Base-by-base conservation (phyloP, 495 filamentous ascomycete species). In the Lineolata rhizophorae region DNA sequence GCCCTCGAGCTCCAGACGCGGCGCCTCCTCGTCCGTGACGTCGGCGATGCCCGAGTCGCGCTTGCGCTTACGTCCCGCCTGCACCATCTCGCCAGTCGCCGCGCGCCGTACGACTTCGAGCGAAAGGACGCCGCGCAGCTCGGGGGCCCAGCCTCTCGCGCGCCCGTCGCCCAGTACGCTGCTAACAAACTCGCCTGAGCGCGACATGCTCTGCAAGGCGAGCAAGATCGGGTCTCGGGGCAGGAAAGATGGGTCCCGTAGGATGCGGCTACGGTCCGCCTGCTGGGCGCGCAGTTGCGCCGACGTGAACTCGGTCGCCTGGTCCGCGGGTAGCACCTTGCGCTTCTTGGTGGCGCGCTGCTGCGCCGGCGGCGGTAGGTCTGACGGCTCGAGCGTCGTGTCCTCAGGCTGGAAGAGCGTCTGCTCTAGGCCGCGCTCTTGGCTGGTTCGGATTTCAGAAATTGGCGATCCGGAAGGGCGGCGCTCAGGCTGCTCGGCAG, bases 171-270 rank as follows among this genome's bases (percentile, higher is more conserved):
- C 70, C 46, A 93, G 66, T 34, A 80, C 66, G 42, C 62, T 70
- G 24, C 72, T 76, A 6, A 92, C 78, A 45, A 97, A 94, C 16
- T 70, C 75, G 25, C 85, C 85, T 27, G 67, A 81, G 46, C 74
- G 78, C 48, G 90, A 84, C 54, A 92, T 67, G 43, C 75, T 78
- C 61, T 91, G 74, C n/a, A 97, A 59, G 20, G 79, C 76, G 9
- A 93, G 56, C 12, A 94, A 54, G 24, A 80, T 66, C 1, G 84
- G 80, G 40, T 97, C 81, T 24, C 83, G 68, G 10, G 85, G 74
- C 17, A 94, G 54, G 48, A 85, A 91, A 10, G 67, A 65, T 16
- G 76, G 63, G 5, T 70, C 67, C 48, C 76, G 79, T 32, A 91
- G 53, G 38, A 94, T 94, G 29, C 69, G 73, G 13, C 75, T 70